A percentile compares a stretch with the other conserved stretches of the same genome.
Evolutionary conservation across 1,139 yeast species (phyloP).

Genomic region (Hansenula sp.): DNA sequence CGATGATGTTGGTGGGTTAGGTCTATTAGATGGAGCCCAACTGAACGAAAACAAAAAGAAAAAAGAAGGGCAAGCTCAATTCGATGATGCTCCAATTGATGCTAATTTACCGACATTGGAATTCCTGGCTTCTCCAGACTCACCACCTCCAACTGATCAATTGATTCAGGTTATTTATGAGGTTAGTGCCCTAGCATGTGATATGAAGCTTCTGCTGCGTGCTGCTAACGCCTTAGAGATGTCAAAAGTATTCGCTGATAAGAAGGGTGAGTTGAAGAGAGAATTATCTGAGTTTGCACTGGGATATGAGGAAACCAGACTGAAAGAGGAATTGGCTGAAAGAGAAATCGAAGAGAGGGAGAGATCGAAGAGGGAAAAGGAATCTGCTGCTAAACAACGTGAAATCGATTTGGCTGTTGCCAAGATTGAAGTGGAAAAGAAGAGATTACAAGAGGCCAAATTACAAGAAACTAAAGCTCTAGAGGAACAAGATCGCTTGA

Average conservation of each 20-base stretch:
- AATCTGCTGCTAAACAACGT: not conserved
- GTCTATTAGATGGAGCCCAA: conserved; percentile 14
- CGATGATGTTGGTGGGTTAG: conserved; percentile 24
- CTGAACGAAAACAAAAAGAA: conserved; percentile 7
- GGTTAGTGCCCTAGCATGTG: conserved; percentile 55
- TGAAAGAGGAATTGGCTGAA: conserved; percentile 2
- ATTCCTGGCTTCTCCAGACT: conserved; percentile 46
- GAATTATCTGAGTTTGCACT: conserved; percentile 18
- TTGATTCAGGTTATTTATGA: conserved; percentile 59
- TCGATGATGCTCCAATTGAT: conserved; percentile 24
- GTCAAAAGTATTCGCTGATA: conserved; percentile 39
- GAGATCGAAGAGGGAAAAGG: conserved; percentile 1
- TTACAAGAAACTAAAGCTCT: not conserved
- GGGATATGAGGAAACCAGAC: conserved; percentile 4
- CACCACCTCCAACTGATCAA: conserved; percentile 50
- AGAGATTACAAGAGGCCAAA: not conserved
- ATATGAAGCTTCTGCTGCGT: conserved; percentile 59
- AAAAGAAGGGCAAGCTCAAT: conserved; percentile 19
- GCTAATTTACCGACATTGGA: conserved; percentile 39
- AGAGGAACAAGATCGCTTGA: not conserved
- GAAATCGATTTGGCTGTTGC: not conserved
- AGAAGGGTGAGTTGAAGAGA: conserved; percentile 27
- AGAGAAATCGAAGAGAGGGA: conserved; percentile 4
- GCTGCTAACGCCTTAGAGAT: conserved; percentile 59
- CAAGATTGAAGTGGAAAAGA: not conserved